Base-by-base conservation (phyloP, 768 basidiomycete genomes). In the Rhizopogon roseolus region DNA sequence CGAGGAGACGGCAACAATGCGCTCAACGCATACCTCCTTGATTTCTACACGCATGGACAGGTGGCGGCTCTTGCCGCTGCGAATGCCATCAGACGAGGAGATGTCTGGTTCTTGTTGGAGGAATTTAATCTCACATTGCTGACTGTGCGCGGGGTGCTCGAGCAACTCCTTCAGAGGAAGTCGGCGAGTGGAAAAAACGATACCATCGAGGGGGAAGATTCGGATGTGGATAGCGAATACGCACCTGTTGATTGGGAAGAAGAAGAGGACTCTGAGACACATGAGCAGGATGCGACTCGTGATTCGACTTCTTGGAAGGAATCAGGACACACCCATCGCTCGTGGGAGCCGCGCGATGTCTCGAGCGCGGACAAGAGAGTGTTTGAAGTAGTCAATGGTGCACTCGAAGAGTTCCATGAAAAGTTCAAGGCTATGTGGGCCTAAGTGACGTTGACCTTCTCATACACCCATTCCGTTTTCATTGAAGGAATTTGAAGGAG, bases 391-490 rank as follows among this genome's bases (percentile, higher is more conserved):
- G 70, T 84, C 7, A 60, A 70, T 27, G 72, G 56, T 3, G 72
- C 74, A 19, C 69, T 69, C 41, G 62, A 61, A 8, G 80, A 85
- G 57, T 86, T 88, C 52, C 67, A 78, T 8, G 75, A 68, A 53
- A 86, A 86, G 64, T 87, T 79, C 68, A 77, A 66, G 57, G 78
- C 74, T 7, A 86, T 84, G 71, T 85, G 84, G 85, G 84, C 85
- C 0, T 77, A 17, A 57, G 11, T 22, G 22, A 27, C 16, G 25
- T 36, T 37, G 42, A 22, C 14, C 4, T 5, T 13, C 32, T 40
- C 38, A n/a, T 39, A 39, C 16, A 17, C 17, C 22, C 22, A 22
- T 22, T 22, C 22, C 22, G 22, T 22, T 22, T 22, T 22, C 22
- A 22, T 22, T 22, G 2, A 3, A 22, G 22, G 3, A 22, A 22